Conservation (phyloP, 1,139 yeast species). For the Saccharomyces hybrid region DNA sequence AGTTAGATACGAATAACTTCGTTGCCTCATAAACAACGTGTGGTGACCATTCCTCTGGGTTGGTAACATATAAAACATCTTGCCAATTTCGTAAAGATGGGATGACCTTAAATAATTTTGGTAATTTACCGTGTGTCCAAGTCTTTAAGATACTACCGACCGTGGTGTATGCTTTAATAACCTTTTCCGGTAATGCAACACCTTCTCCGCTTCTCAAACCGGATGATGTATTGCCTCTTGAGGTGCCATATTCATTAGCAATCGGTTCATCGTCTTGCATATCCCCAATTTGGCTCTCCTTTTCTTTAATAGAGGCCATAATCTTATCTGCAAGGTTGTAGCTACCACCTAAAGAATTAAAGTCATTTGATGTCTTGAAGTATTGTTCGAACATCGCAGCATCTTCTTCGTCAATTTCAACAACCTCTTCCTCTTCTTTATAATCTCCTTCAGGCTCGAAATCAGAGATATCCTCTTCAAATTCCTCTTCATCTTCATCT, state of each 20-base stretch:
- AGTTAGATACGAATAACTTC: constrained; percentile 84
- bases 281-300: constrained; percentile 37
- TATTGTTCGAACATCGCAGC: constrained; percentile 63
- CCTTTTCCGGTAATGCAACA: constrained; percentile 89
- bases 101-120: constrained; percentile 87
- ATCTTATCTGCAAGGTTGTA: constrained; percentile 84
- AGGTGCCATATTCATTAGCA: constrained; percentile 22
- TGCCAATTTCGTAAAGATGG: constrained; percentile 94
- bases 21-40: constrained; percentile 94
- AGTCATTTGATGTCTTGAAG: constrained; percentile 39
- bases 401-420: constrained; percentile 61
- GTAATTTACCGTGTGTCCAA: constrained; percentile 92
- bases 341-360: constrained; percentile 36
- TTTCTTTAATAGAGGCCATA: constrained; percentile 78
- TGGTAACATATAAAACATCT: constrained; percentile 84
- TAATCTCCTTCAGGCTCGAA: constrained; percentile 40
- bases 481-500: constrained; percentile 20
- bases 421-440: constrained; percentile 46
- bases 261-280: constrained; percentile 8
- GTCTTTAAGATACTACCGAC: constrained; percentile 81
- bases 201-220: constrained; percentile 32
- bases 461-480: constrained; percentile 45
- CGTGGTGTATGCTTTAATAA: constrained; percentile 85
- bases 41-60: constrained; percentile 94
- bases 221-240: constrained; percentile 16